Evolutionary conservation across 1,139 yeast genomes (phyloP).

Genomic region (Taphrina deformans): DNA sequence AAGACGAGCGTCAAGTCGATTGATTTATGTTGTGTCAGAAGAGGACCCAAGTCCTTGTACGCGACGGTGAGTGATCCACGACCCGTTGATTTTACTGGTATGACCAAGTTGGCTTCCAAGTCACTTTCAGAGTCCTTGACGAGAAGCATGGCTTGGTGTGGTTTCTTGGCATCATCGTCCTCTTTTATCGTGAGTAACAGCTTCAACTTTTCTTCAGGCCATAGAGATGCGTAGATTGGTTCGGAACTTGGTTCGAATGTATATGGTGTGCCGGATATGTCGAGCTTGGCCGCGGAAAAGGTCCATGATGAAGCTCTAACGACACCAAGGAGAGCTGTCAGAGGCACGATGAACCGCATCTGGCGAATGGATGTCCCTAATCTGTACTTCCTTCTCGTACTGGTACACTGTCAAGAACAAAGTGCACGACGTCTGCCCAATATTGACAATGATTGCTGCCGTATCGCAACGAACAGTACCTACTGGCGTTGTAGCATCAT

Average conservation of each 20-base stretch:
- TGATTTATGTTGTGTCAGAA: constrained; percentile 4
- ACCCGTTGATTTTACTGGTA: constrained; percentile 29
- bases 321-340: constrained; percentile 1
- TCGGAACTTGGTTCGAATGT: constrained; percentile 6
- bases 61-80: constrained; percentile 12
- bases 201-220: constrained; percentile 3
- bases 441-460: background rate
- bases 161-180: constrained; percentile 19
- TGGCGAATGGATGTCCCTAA: too few relatives aligned
- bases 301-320: constrained; percentile 11
- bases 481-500: too few relatives aligned
- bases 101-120: constrained; percentile 19
- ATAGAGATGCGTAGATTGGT: background rate
- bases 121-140: constrained; percentile 12
- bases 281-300: constrained; percentile 23
- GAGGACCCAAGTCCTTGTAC: constrained; percentile 4
- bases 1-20: constrained; percentile 30
- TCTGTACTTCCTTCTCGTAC: too few relatives aligned
- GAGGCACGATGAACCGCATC: background rate
- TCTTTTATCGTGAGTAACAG: constrained; percentile 14
- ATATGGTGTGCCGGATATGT: constrained; percentile 15
- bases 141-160: constrained; percentile 33
- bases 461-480: background rate
- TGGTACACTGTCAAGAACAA: too few relatives aligned
- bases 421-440: too few relatives aligned